Base-by-base conservation (phyloP, 257 asterid genomes). In the Capsicum baccatum region DNA sequence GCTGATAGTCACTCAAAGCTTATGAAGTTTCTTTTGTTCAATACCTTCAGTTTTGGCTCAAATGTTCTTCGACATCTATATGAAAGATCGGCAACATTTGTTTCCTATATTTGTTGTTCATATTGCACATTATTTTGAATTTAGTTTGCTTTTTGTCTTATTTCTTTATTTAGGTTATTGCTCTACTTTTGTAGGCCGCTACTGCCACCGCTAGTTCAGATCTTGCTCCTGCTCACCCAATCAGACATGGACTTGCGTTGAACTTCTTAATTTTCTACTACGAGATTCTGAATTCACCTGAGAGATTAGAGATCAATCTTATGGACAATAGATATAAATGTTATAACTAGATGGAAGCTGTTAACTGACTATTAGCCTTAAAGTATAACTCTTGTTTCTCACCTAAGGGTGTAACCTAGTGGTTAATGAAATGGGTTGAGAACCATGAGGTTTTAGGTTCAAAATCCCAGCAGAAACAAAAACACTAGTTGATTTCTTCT, bases 271-370 rank as follows among this genome's bases (percentile, higher is more conserved):
- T 94, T 84, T 94, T 92, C 89, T 90, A 91, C 93, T 91, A 92
- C 48, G 97, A 92, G 93, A 94, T 94, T 84, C 84, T 91, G 89
- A 92, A 91, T 86, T 94, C 98, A 19, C 97, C 98, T 2, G 95
- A 92, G 76, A 90, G 94, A 95, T 93, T 56, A 79, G 92, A 70
- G 39, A n/a, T 12, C 35, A n/a, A 54, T 8, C 47, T 1, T 54
- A 55, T 33, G 15, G 11, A 78, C 48, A 26, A 26, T 26, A 50
- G 14, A 5, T 78, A 26, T 52, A 8, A 8, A 52, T 76, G 81
- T 54, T 52, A 26, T 54, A 26, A 52, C 47, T 26, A 14, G 64
- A 74, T 7, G 26, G 59, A 54, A 76, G 64, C 17, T 50, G 19
- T 76, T 54, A 52, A 14, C 64, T 26, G 52, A 13, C 26, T 19